Conservation (phyloP, 148 eudicot genomes). For the Linanthus parryae region DNA sequence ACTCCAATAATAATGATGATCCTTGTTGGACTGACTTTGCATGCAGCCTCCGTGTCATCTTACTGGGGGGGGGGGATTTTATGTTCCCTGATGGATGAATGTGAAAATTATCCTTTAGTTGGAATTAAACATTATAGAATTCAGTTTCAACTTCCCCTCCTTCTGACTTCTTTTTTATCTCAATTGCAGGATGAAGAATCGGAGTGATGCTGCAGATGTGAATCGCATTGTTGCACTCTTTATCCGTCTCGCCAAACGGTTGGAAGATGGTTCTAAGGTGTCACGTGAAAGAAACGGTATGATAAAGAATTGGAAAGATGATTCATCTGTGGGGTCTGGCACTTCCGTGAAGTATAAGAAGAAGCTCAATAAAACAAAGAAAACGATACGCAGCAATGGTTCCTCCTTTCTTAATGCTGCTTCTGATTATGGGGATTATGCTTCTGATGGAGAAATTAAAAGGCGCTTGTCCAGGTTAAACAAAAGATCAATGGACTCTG, state of each 20-base stretch:
- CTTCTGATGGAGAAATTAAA: conserved; percentile 69
- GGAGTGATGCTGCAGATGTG: conserved; percentile 63
- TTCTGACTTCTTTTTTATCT: not conserved
- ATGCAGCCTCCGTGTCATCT: too few relatives aligned
- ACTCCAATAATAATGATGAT: too few relatives aligned
- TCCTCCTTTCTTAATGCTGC: conserved; percentile 35
- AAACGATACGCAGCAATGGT: conserved; percentile 43
- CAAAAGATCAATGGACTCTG: conserved; percentile 51
- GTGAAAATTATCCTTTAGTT: too few relatives aligned
- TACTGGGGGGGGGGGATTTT: too few relatives aligned
- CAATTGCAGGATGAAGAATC: conserved; percentile 50
- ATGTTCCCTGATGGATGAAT: too few relatives aligned
- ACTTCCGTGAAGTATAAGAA: conserved; percentile 54
- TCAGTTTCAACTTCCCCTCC: too few relatives aligned
- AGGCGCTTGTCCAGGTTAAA: conserved; percentile 53
- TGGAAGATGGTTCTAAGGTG: conserved; percentile 43
- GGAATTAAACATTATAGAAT: too few relatives aligned
- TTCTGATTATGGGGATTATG: conserved; percentile 52
- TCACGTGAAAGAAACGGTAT: conserved; percentile 42
- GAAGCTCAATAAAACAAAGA: conserved; percentile 42
- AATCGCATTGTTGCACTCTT: conserved; percentile 54
- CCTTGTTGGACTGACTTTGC: too few relatives aligned
- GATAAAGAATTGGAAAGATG: conserved; percentile 60
- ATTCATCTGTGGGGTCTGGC: conserved; percentile 37
- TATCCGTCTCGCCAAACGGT: conserved; percentile 56